phyloP scores from a whole-genome alignment of 2,329 filamentous ascomycete genomes.

The Monosporascus cannonballus region DNA sequence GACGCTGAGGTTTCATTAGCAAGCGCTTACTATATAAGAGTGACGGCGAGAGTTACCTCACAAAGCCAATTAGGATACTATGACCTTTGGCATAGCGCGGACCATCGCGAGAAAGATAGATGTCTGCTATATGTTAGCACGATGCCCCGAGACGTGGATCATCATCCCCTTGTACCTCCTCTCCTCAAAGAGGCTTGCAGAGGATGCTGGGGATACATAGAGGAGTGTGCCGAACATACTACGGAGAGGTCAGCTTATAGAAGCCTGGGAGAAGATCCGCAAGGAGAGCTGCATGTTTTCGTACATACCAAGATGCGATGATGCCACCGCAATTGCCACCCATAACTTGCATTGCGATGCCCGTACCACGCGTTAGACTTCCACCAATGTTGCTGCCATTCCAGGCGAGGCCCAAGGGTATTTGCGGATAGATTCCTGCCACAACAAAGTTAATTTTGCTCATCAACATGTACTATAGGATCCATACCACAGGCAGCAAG shows the following conservation, averaged over 20 bases:
- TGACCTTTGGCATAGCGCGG: slow-evolving; percentile 32
- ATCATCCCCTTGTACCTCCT: too few species aligned
- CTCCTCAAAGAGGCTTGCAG: too few species aligned
- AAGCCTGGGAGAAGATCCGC: too few species aligned
- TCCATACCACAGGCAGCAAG: slow-evolving; percentile 32
- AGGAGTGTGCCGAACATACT: neutral
- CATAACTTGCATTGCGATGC: slow-evolving; percentile 50
- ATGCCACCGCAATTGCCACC: slow-evolving; percentile 48
- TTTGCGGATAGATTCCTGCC: slow-evolving; percentile 44
- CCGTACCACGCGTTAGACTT: slow-evolving; percentile 47
- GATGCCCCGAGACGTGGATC: slow-evolving; percentile 13
- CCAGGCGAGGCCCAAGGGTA: slow-evolving; percentile 51
- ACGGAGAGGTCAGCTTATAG: neutral
- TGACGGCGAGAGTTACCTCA: slow-evolving; percentile 14
- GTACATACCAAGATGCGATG: slow-evolving; percentile 8
- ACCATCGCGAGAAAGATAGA: slow-evolving; percentile 38
- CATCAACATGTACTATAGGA: neutral
- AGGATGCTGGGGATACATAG: too few species aligned
- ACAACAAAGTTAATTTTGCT: neutral
- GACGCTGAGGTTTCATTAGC: slow-evolving; percentile 11
- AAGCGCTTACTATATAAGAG: neutral
- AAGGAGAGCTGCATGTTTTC: neutral
- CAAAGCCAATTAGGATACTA: slow-evolving; percentile 25
- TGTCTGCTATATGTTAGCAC: slow-evolving; percentile 32
- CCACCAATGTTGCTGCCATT: slow-evolving; percentile 54